Evolutionary conservation across 2,329 filamentous ascomycete genomes (phyloP), one percentile per base, ranked within the genome.

Genomic region (Diaporthe sp.): DNA sequence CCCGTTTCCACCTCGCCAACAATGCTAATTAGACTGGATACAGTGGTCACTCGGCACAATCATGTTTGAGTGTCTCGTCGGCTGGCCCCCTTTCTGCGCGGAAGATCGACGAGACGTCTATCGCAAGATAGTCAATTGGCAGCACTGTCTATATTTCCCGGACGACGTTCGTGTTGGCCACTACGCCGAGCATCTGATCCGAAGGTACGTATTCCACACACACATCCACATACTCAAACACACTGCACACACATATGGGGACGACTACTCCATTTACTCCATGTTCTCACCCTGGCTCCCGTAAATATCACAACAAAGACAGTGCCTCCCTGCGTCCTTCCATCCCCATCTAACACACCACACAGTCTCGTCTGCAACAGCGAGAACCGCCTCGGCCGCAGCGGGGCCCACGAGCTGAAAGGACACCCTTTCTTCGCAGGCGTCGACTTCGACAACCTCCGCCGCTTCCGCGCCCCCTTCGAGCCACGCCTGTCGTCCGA

Each of bases 41-140:
- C 25, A 75, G 93, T 96, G 94, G 94, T 94, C 92, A 70, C 88
- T 95, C 40, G 94, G 94, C 75, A 94, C 94, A 38, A 95, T 95
- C 83, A 95, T 95, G 93, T 96, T 95, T 79, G 94, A 95, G 82
- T 95, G 93, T 82, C 87, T 95, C 77, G 93, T 95, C 78, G 94
- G 94, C 75, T 96, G 94, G 92, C 93, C 93, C 67, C 94, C 94
- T 66, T 95, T 96, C 87, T 95, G 93, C 82, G 93, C 93, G 12
- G 93, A 95, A 80, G 92, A 95, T 81, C 89, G 92, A 15, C 92
- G 93, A 80, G 93, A 95, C 81, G 95, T 93, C 12, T 95, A 95
- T 83, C 90, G 93, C 64, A 95, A 95, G 86, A 95, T 95, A 81
- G 92, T 95, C 76, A 93, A 94, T 83, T 95, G 93, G 93, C 91